Conservation (phyloP, 371 early-diverging fungal species). For the Zychaea mexicana region DNA sequence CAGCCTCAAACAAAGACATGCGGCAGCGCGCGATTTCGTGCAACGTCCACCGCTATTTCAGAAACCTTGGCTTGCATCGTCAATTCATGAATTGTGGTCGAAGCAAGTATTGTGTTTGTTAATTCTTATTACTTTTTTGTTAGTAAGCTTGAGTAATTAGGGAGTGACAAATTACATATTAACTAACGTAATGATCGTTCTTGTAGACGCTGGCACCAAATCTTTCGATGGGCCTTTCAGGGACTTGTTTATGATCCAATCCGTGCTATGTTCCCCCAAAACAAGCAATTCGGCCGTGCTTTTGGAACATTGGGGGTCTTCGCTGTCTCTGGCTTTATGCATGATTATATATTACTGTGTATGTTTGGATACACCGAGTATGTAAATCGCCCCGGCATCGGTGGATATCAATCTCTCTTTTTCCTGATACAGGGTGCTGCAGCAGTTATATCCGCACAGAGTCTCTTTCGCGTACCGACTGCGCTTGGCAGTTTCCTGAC, state of each 20-base stretch:
- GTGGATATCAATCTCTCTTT: constrained; percentile 30
- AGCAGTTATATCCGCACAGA: constrained; percentile 3
- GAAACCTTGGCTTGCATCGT: constrained; percentile 27
- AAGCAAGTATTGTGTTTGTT: not conserved
- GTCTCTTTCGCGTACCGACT: not conserved
- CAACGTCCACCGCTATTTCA: constrained; percentile 30
- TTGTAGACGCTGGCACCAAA: constrained; percentile 37
- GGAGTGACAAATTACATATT: not conserved
- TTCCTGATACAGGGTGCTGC: constrained; percentile 31
- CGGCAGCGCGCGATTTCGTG: constrained; percentile 13
- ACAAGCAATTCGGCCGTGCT: constrained; percentile 15
- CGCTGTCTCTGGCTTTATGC: constrained; percentile 34
- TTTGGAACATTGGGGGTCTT: constrained; percentile 31
- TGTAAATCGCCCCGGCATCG: constrained; percentile 13
- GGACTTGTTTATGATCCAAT: constrained; percentile 28
- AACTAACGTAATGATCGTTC: too few relatives aligned
- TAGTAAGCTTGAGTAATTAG: not conserved
- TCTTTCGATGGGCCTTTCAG: constrained; percentile 33
- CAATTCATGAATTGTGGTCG: constrained; percentile 34
- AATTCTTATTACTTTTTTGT: too few relatives aligned
- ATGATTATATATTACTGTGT: constrained; percentile 36
- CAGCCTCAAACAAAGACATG: not conserved
- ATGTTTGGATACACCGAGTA: constrained; percentile 23
- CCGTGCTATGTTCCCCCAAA: constrained; percentile 13
- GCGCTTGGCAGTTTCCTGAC: constrained; percentile 27